Base-by-base conservation (phyloP, 306 rosid species). In the Fragaria ananassa region DNA sequence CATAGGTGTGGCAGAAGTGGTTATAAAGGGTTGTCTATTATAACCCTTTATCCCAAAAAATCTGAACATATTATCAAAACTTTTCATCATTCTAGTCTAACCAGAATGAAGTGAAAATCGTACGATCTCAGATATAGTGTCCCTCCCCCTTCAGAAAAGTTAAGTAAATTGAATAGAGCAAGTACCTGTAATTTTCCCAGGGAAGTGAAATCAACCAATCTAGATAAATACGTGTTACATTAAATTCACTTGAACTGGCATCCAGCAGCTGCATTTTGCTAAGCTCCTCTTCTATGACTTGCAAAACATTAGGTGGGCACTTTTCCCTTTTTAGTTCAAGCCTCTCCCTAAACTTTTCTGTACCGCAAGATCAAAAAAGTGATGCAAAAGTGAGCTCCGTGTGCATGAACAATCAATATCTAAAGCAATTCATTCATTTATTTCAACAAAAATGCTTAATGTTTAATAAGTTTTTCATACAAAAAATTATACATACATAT, bases 191-290 rank as follows among this genome's bases (percentile, higher is more conserved):
- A 78, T 85, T 92, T 81, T 93, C 99, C 97, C 97, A 95, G 58
- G 99, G 99, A 60, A 95, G 90, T 74, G 89, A 95, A 60, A 96
- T 95, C 89, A 95, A 83, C 99, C 99, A 92, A 86, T 95, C 99
- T 85, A 95, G 85, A 81, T 95, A 95, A 86, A 92, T 95, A 67
- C 99, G 93, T 37, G 99, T 88, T 60, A 95, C 96, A 79, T 91
- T 90, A 87, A 95, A 95, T 86, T 92, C 98, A 81, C 99, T 95
- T 4, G 97, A 95, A 82, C 97, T 91, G 77, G 98, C 92, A 83
- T 95, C 99, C 83, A 92, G 83, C 45, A 88, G 82, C 79, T 90
- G 98, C 74, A 92, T 82, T 81, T 95, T 92, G 66, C 92, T 83
- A 65, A 92, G 97, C 79, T 95, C 97, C 85, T 95, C 99, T 45